Conservation (phyloP, 1,139 yeast genomes). For the Pichia sp. region DNA sequence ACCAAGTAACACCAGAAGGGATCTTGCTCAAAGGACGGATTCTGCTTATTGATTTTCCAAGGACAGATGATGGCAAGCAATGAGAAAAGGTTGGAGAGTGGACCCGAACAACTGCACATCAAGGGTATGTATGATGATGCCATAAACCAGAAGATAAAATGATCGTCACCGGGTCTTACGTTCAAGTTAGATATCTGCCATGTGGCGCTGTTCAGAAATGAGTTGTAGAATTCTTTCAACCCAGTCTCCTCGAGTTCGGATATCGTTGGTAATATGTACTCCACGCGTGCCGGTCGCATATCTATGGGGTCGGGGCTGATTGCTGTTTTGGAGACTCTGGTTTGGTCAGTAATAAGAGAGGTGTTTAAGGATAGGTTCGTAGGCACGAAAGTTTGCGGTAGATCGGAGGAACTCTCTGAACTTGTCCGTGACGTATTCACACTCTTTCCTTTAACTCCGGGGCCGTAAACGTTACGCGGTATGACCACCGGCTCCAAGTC, state of each 20-base stretch:
- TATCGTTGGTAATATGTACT: constrained; percentile 9
- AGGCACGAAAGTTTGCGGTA: neutral
- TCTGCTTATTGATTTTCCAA: constrained; percentile 47
- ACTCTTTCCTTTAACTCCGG: neutral
- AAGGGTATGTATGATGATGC: constrained; percentile 67
- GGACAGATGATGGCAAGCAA: constrained; percentile 65
- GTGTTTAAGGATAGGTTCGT: neutral
- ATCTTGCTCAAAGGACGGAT: constrained; percentile 35
- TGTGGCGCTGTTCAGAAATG: constrained; percentile 23
- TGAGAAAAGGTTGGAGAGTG: constrained; percentile 68
- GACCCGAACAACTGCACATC: constrained; percentile 72
- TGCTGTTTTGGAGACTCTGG: neutral
- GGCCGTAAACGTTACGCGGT: neutral
- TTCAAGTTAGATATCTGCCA: constrained; percentile 30
- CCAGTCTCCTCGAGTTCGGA: constrained; percentile 16
- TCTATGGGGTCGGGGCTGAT: neutral
- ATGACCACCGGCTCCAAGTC: constrained; percentile 7
- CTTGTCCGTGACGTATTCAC: neutral
- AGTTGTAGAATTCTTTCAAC: constrained; percentile 22
- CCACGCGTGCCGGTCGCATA: neutral
- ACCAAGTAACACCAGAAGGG: constrained; percentile 43
- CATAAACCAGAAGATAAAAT: constrained; percentile 54
- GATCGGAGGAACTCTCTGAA: neutral
- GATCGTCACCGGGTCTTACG: constrained; percentile 43
- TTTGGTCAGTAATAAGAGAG: neutral